Percentiles rank a stretch among this genome's conserved stretches.
Evolutionary conservation across 164 flowering plant genomes (phyloP).

Genomic region (Macadamia tetraphylla): DNA sequence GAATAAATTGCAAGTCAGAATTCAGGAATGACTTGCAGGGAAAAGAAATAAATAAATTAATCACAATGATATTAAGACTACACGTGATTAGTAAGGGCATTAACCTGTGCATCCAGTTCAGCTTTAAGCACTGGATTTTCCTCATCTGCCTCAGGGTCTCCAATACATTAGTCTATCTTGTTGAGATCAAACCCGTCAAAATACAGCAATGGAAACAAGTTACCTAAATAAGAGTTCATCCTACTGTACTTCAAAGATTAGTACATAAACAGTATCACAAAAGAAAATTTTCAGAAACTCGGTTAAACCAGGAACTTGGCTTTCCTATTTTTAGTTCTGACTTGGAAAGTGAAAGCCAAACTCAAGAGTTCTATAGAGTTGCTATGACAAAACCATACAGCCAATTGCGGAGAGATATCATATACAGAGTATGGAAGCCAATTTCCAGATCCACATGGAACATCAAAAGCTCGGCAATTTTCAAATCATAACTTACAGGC

Average conservation of each 20-base stretch:
- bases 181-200: slow-evolving; percentile 41
- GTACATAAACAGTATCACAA: background rate
- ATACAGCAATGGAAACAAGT: background rate
- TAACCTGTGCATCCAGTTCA: slow-evolving; percentile 67
- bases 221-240: background rate
- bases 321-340: background rate
- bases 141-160: slow-evolving; percentile 54
- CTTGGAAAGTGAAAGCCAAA: no score
- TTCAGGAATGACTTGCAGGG: background rate
- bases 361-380: no score
- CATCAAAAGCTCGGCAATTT: background rate
- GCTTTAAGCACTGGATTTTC: slow-evolving; percentile 60
- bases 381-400: no score
- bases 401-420: no score
- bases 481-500: background rate
- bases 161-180: slow-evolving; percentile 53
- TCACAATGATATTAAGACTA: no score
- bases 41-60: no score
- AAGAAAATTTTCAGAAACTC: background rate
- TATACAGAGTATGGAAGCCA: background rate
- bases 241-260: background rate
- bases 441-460: background rate
- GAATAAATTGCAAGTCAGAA: background rate
- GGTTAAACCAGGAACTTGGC: background rate
- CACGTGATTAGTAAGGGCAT: background rate